Evolutionary conservation across 2,329 filamentous ascomycete genomes (phyloP).

Genomic region (Xylaria sp.): DNA sequence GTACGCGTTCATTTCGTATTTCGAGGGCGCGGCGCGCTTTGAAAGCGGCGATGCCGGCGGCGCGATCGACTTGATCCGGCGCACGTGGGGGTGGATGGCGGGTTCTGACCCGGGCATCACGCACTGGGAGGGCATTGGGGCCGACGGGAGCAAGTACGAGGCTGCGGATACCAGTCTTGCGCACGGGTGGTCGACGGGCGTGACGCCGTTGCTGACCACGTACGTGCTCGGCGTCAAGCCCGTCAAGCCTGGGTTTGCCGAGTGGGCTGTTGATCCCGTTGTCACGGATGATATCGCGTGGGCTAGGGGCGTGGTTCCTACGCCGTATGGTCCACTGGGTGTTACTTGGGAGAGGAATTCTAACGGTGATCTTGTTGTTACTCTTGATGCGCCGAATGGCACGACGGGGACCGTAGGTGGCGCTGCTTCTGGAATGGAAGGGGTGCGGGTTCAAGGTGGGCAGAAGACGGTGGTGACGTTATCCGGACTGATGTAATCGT

Average conservation of each 20-base stretch:
- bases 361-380: conserved; percentile 45
- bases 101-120: conserved; percentile 58
- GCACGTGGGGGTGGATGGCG: conserved; percentile 64
- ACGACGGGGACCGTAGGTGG: conserved; percentile 48
- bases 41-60: conserved; percentile 48
- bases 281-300: conserved; percentile 43
- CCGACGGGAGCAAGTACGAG: conserved; percentile 57
- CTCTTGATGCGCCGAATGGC: conserved; percentile 48
- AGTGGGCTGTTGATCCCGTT: conserved; percentile 55
- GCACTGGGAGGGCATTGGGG: conserved; percentile 64
- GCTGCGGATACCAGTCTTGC: conserved; percentile 60
- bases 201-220: conserved; percentile 59
- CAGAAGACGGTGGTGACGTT: conserved; percentile 24
- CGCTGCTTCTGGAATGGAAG: conserved; percentile 25
- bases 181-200: conserved; percentile 64
- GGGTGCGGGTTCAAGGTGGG: conserved; percentile 34
- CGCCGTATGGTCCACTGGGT: conserved; percentile 53
- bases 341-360: conserved; percentile 53
- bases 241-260: conserved; percentile 56
- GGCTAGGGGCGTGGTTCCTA: conserved; percentile 53
- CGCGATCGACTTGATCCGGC: conserved; percentile 58
- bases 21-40: conserved; percentile 64
- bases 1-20: conserved; percentile 65
- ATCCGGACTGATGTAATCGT: neutral
- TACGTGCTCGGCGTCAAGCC: conserved; percentile 61